These are phyloP conservation scores for Tulasnella sp. DNA, from an alignment of 768 basidiomycete species.

Conservation along the genomic window DNA sequence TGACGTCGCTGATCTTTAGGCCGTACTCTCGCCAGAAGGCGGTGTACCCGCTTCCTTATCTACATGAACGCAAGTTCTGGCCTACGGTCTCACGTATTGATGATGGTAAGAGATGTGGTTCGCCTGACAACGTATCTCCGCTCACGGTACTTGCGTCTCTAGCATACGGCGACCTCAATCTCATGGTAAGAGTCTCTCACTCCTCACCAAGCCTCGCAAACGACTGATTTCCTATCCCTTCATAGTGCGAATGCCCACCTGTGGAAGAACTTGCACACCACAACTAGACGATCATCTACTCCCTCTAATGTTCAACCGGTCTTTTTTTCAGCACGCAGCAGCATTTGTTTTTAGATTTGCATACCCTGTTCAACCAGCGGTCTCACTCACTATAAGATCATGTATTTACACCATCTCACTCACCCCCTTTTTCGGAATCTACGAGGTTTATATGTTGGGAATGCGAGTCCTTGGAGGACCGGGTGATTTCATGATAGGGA, in stretches of 20 bases:
- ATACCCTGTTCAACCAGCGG: slow-evolving; percentile 17
- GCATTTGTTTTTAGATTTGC: background rate
- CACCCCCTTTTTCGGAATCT: too few species aligned
- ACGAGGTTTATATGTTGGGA: too few species aligned
- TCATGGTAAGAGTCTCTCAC: slow-evolving; percentile 47
- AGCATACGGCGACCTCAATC: slow-evolving; percentile 90
- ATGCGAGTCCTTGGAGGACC: too few species aligned
- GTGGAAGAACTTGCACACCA: slow-evolving; percentile 53
- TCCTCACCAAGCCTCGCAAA: slow-evolving; percentile 1
- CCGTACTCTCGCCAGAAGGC: slow-evolving; percentile 85
- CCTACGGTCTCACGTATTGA: slow-evolving; percentile 85
- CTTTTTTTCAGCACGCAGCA: background rate
- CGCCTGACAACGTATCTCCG: background rate
- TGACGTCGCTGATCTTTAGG: slow-evolving; percentile 29
- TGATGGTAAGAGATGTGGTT: slow-evolving; percentile 52
- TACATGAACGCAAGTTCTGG: slow-evolving; percentile 92
- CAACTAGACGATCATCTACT: background rate
- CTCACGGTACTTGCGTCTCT: slow-evolving; percentile 7
- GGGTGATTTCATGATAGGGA: too few species aligned
- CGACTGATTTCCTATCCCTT: slow-evolving; percentile 11
- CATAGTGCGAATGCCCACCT: slow-evolving; percentile 71
- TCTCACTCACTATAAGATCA: background rate
- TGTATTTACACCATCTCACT: background rate
- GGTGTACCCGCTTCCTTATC: slow-evolving; percentile 76
- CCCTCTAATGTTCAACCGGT: background rate